These are phyloP conservation scores for Vitis hybrid DNA, from an alignment of 177 flowering plant species.

Conservation along the genomic window DNA sequence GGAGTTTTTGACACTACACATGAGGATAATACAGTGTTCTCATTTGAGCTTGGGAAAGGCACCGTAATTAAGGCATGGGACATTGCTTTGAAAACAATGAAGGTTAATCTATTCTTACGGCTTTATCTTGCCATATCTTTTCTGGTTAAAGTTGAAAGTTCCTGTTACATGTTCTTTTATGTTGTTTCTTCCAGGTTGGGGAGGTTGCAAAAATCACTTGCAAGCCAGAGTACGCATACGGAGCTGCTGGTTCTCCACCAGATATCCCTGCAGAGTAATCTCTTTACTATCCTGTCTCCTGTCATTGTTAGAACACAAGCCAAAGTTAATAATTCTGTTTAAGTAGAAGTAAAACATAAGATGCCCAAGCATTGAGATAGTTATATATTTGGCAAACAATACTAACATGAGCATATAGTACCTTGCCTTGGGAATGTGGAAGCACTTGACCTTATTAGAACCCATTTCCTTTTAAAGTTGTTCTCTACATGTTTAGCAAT, in stretches of 20 bases:
- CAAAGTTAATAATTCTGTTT: no score
- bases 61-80: slow-evolving; percentile 93
- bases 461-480: neutral
- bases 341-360: neutral
- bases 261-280: slow-evolving; percentile 90
- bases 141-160: neutral
- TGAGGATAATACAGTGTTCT: slow-evolving; percentile 86
- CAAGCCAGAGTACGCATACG: slow-evolving; percentile 97
- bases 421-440: neutral
- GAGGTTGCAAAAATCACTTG: slow-evolving; percentile 92
- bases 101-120: slow-evolving; percentile 39
- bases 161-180: neutral
- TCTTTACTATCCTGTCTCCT: neutral
- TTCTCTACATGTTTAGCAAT: no score
- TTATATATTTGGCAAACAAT: no score
- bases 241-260: slow-evolving; percentile 91
- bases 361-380: neutral
- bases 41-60: slow-evolving; percentile 88
- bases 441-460: slow-evolving; percentile 1
- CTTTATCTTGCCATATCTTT: neutral
- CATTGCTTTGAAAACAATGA: slow-evolving; percentile 89
- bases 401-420: neutral
- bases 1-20: slow-evolving; percentile 87
- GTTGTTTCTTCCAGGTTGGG: slow-evolving; percentile 61
- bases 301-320: no score